Percentiles rank a stretch among this genome's conserved stretches.
These are phyloP conservation scores for Pichia sp. DNA, from an alignment of 1,139 yeast species.

Conservation along the genomic window DNA sequence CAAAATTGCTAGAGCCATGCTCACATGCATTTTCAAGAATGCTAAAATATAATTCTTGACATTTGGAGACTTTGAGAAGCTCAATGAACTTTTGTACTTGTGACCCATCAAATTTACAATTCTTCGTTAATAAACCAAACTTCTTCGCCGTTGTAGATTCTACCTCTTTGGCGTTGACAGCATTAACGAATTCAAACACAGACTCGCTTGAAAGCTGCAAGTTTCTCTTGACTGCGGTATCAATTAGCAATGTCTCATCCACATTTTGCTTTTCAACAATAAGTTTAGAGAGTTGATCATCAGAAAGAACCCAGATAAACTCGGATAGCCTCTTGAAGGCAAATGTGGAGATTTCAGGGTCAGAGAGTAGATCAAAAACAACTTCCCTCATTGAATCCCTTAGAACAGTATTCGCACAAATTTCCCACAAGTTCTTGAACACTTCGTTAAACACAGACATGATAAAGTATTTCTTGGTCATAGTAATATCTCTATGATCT, in stretches of 20 bases:
- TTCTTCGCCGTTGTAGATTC: not conserved
- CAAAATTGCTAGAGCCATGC: not conserved
- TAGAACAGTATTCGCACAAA: not conserved
- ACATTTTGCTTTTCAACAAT: not conserved
- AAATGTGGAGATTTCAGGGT: no score
- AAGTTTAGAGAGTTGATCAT: constrained; percentile 10
- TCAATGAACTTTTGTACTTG: constrained; percentile 3
- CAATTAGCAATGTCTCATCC: no score
- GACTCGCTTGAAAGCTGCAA: not conserved
- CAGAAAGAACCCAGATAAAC: constrained; percentile 20
- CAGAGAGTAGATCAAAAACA: constrained; percentile 1
- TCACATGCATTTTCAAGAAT: constrained; percentile 3
- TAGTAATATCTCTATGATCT: no score
- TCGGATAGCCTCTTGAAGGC: not conserved
- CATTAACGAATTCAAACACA: constrained; percentile 1
- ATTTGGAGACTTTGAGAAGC: not conserved
- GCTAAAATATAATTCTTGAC: not conserved
- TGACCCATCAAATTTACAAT: constrained; percentile 4
- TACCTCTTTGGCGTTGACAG: not conserved
- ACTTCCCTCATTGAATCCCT: constrained; percentile 2
- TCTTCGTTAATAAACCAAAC: not conserved
- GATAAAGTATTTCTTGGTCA: constrained; percentile 27
- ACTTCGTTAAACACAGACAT: constrained; percentile 34
- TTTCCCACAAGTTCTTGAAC: constrained; percentile 28
- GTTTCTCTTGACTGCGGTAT: constrained; percentile 4